Conservation (phyloP, 2,329 filamentous ascomycete species). For the Nothopassalora personata region DNA sequence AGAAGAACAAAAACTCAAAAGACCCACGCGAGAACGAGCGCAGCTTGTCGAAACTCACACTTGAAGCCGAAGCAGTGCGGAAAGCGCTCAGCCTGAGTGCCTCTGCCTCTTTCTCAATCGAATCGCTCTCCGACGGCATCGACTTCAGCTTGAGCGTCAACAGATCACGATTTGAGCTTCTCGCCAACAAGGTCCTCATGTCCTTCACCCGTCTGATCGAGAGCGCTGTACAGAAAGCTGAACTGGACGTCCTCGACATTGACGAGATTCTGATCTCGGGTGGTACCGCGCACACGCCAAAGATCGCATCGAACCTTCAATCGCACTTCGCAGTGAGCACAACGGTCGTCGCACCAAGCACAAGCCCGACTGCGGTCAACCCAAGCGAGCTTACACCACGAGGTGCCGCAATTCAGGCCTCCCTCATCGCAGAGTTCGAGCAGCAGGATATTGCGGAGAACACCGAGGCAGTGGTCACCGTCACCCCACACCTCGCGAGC, state of each 20-base stretch:
- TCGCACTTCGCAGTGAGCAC: constrained; percentile 77
- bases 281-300: constrained; percentile 87
- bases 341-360: constrained; percentile 75
- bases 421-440: constrained; percentile 90
- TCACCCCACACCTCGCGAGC: constrained; percentile 81
- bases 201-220: constrained; percentile 83
- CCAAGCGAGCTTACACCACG: constrained; percentile 84
- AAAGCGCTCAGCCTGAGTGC: constrained; percentile 83
- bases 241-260: constrained; percentile 84
- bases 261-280: constrained; percentile 92
- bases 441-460: constrained; percentile 90
- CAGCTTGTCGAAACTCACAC: constrained; percentile 83
- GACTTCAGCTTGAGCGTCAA: constrained; percentile 93
- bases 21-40: constrained; percentile 79
- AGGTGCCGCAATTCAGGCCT: constrained; percentile 92
- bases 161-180: constrained; percentile 84
- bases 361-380: constrained; percentile 73
- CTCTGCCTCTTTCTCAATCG: constrained; percentile 87
- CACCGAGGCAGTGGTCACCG: constrained; percentile 90
- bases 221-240: constrained; percentile 83
- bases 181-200: constrained; percentile 78
- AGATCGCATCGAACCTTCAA: constrained; percentile 76
- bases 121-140: constrained; percentile 80
- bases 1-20: constrained; percentile 71
- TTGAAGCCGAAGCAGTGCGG: constrained; percentile 87